Base-by-base conservation (phyloP, 129 eudicot species). In the Flaveria trinervia region DNA sequence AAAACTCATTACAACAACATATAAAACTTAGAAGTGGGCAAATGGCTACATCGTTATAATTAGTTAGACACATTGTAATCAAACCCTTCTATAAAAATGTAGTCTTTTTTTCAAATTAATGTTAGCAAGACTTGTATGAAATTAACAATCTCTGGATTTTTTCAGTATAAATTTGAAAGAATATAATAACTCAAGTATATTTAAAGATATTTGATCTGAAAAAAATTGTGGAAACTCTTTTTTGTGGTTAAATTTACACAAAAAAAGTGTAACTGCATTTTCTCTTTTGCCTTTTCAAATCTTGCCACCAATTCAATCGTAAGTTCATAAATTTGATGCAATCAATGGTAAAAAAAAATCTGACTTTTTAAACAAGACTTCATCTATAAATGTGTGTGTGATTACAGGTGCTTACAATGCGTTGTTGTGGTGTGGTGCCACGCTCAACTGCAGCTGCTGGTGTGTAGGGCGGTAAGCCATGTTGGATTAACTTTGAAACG, bases 401-500 rank as follows among this genome's bases (percentile, higher is more conserved):
- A 3, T 16, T 16, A 2, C 4, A 20, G 55, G n/a, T 26, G 54
- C 89, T 85, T 86, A 94, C 98, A 55, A 89, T 56, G 81, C 92
- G 97, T 75, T 94, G 98, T 78, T 94, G 98, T 75, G 97, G 97
- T 60, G 98, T 94, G 39, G 98, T 94, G 50, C 98, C 98, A 71
- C 96, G 90, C 65, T 94, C 98, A 51, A 94, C 89, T 33, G 98
- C 97, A 26, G 83, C 98, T 79, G 97, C 93, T 23, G 98, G 98
- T 18, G 98, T 91, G 46, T 89, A 85, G 0, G 86, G 86, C 54
- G 96, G 92, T 84, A 94, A 79, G 43, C 98, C 97, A 74, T 89
- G 96, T 25, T 77, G 83, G 64, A 89, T 86, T 77, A 94, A 74
- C 44, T 89, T 94, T 30, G 69, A 39, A 36, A 89, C 89, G 26